Base-by-base conservation (phyloP, 2,329 filamentous ascomycete genomes). In the Cercospora sp. region DNA sequence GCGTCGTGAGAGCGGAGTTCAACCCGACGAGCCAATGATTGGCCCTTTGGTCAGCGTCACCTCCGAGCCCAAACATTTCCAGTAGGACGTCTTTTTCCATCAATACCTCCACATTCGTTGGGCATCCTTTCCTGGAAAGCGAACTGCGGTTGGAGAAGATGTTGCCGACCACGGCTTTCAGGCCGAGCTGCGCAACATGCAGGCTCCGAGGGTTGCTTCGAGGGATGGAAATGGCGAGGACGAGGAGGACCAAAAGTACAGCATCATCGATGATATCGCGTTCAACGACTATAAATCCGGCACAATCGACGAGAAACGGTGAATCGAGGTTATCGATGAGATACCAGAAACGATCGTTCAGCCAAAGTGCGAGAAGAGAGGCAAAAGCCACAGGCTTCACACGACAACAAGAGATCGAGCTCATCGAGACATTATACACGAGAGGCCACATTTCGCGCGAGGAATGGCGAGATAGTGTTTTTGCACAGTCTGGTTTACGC, bases 401-500 rank as follows among this genome's bases (percentile, higher is more conserved):
- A 3, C 51, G 69, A 32, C 62, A 65, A n/a, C 67, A 72, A 58
- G 69, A 72, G 40, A 63, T 72, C 24, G 53, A 59, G 34, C 61
- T 71, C 6, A 49, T 73, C 8, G 71, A 73, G 24, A 60, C 60
- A 7, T 53, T 73, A 8, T 73, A 69, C 60, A 68, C 67, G 13
- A 59, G 62, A 21, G 71, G 71, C 3, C 63, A 66, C 6, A 72
- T 73, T 32, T 63, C 68, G 28, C 28, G 67, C n/a, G 66, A 69
- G 2, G 71, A 73, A 40, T 73, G 71, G 71, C 59, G 71, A 63
- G 61, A 67, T 16, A 69, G 63, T 64, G 69, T 71, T 3, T 69
- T 68, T 45, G 53, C 63, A 7, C 68, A 70, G 37, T 58, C 69
- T 34, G 70, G 71, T 4, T 26, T 72, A 51, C 51, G 63, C 24